phyloP scores from a whole-genome alignment of 805 yeast genomes.

The Suhomyces kilbournensis region DNA sequence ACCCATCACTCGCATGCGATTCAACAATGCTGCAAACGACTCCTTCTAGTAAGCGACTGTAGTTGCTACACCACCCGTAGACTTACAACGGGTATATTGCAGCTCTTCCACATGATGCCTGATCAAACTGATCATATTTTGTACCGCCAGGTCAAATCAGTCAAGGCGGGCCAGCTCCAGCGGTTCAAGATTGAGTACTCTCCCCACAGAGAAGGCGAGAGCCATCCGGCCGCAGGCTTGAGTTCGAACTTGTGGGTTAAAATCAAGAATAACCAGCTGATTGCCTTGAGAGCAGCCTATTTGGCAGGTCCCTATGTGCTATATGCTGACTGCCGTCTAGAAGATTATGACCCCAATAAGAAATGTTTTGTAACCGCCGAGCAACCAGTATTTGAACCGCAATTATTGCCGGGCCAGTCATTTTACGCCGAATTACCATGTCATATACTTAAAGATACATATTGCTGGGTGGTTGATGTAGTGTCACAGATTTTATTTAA shows the following conservation, averaged over 20 bases:
- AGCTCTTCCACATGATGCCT: neutral
- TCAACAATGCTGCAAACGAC: neutral
- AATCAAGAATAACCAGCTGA: slow-evolving; percentile 67
- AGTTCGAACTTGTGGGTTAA: slow-evolving; percentile 45
- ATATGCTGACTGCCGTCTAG: slow-evolving; percentile 76
- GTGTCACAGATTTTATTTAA: slow-evolving; percentile 77
- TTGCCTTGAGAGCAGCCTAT: slow-evolving; percentile 77
- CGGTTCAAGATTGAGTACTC: slow-evolving; percentile 52
- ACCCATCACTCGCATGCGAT: neutral
- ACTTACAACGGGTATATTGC: neutral
- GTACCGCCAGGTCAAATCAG: slow-evolving; percentile 40
- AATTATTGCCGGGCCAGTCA: slow-evolving; percentile 64
- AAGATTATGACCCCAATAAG: slow-evolving; percentile 54
- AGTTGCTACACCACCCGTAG: neutral
- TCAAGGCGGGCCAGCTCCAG: slow-evolving; percentile 60
- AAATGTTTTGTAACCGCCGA: slow-evolving; percentile 67
- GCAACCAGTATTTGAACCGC: slow-evolving; percentile 74
- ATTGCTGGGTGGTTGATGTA: slow-evolving; percentile 79
- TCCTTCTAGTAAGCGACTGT: neutral
- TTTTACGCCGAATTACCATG: slow-evolving; percentile 59
- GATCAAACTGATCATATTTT: slow-evolving; percentile 10
- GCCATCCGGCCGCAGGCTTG: slow-evolving; percentile 10
- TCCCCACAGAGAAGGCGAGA: slow-evolving; percentile 24
- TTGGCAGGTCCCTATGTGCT: slow-evolving; percentile 86
- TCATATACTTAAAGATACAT: slow-evolving; percentile 56